Base-by-base conservation (phyloP, 208 protist species). In the Crithidia acanthocephali region DNA sequence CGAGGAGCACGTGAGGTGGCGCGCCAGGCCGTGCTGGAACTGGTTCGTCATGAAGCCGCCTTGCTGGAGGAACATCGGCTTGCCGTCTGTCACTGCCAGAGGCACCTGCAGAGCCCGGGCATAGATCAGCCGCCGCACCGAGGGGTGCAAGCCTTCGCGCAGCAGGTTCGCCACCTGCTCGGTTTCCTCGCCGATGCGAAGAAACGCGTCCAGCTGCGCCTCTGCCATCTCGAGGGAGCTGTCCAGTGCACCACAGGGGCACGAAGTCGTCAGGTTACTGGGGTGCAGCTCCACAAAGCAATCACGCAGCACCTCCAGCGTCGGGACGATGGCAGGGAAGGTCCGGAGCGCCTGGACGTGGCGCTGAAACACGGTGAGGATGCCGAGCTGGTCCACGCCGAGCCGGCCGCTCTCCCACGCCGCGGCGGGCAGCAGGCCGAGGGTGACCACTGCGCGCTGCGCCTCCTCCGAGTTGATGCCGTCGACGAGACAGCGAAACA, bases 101-200 rank as follows among this genome's bases (percentile, higher is more conserved):
- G 74, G 65, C 23, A 92, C 33, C 60, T 88, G 85, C 63, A 97
- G 73, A 28, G 86, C 88, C n/a, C 86, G 76, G 15, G 92, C 85
- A 69, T 97, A 97, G 47, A 93, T 59, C 9, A 97, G 76, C 16
- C 92, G 87, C 16, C 92, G 85, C 33, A 97, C 45, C 0, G 88
- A 86, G 13, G 87, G 89, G 76, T 88, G 86, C 35, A 91, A 81
- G 23, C 75, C 74, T 35, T 79, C 72, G 13, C 80, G 82, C 40
- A 97, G 76, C 16, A 88, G 51, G 6, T 47, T 66, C 1, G 80
- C 67, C 55, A 94, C 37, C 30, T 52, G 56, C 58, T 79, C 79
- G 28, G 77, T 70, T 15, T 74, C 68, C 44, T 83, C 81, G 35
- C 86, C 85, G 9, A 56, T 15, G 1, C 86, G 85, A 47, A 96